Evolutionary conservation across 1,139 yeast genomes (phyloP), one percentile per base, ranked within the genome.

Genomic region (Torulaspora pretoriensis): DNA sequence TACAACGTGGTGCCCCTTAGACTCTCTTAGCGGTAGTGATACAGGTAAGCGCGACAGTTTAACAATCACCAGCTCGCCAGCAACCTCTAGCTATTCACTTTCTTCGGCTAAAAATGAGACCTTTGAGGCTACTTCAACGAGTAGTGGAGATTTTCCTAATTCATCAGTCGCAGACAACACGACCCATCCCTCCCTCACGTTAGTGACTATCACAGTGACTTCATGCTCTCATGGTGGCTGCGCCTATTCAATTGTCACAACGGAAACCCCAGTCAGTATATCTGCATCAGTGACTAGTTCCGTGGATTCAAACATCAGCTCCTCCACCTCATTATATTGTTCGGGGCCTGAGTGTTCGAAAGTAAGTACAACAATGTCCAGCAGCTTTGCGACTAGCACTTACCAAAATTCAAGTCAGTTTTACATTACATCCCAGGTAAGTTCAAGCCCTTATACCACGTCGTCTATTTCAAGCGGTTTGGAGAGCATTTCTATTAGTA

Each of bases 1-100:
- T 69, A 73, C 79, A 53, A 75, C 81, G 43, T 64, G 70, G 63
- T 75, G 79, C 51, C 78, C 77, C 48, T 30, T 54, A 16, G 33
- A 26, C 3, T 40, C 43, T 5, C 19, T 10, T 10, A 12, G 34
- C 16, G 16, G n/a, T 5, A 31, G n/a, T 33, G 35, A 26, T 31
- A 17, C 38, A 28, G 17, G 9, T 24, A 38, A 35, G 9, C 7
- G 16, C 17, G 26, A n/a, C 3, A 23, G 26, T 14, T 32, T 17
- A 5, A 9, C 7, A 6, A 23, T 14, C 6, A 9, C 16, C 22
- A 29, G 32, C 8, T 16, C n/a, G 7, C 16, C 23, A 14, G 8
- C 24, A 8, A 12, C 19, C 9, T 8, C 31, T 27, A 38, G 6
- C 23, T 9, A 31, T 10, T 14, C 39, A 9, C 14, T 13, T 19